Base-by-base conservation (phyloP, 2,329 filamentous ascomycete species). In the Fusarium sacchari region DNA sequence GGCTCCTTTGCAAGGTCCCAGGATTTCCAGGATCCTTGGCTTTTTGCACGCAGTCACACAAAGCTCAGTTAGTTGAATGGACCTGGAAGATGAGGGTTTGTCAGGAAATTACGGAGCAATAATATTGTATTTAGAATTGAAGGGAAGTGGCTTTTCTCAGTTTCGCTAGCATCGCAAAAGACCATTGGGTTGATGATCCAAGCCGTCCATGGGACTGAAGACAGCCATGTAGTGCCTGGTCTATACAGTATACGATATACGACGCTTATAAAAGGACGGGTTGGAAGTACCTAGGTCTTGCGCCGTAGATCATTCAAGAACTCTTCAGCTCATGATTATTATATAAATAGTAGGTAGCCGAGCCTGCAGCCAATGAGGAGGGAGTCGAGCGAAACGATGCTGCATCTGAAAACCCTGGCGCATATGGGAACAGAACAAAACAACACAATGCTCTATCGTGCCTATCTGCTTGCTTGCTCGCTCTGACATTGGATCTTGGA, bases 131-230 rank as follows among this genome's bases (percentile, higher is more conserved):
- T 22, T 36, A 15, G 26, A 30, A 22, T 18, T 39, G 34, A 40
- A 55, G 13, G 34, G 24, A 26, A 15, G 20, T 40, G n/a, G 20
- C 24, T 55, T 28, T 40, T 93, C 30, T 88, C 90, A 3, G 84
- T 91, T 61, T 90, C 90, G 6, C 93, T 93, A 91, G 70, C 81
- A 76, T 84, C 86, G 71, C 83, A 86, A 49, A 85, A 87, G 11
- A n/a, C n/a, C n/a, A n/a, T n/a, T 30, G 88, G 85, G 72, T 90
- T 90, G 4, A 92, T 83, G 92, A 60, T 37, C 46, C 13, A 24
- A 30, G 34, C 22, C 40, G 11, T 24, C 36, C 30, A 20, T 14
- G 30, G 26, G 10, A 22, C 46, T 18, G 11, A 43, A n/a, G 30
- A 26, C 26, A 62, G 32, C 17, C 22, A 30, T 34, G 22, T 11